Percentiles rank a stretch among this genome's conserved stretches.
Evolutionary conservation across 352 stramenopile species (phyloP).

Genomic region (Globisporangium apiculatum): DNA sequence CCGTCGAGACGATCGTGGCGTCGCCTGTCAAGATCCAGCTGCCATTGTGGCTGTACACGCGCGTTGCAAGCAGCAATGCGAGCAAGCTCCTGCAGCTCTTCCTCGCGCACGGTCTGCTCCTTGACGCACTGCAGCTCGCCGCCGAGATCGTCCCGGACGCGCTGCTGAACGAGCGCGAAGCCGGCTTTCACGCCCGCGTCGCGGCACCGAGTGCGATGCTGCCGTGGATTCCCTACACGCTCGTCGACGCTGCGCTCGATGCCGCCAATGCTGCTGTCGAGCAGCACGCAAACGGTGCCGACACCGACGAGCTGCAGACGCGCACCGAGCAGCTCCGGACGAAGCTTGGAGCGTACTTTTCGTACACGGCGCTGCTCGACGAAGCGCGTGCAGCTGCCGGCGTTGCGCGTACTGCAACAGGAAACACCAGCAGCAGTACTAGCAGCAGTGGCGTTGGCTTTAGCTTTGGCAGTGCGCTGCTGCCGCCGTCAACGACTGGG

Average conservation of each 20-base stretch:
- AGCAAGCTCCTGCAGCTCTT: constrained; percentile 51
- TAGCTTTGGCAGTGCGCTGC: constrained; percentile 9
- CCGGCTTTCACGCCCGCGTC: constrained; percentile 29
- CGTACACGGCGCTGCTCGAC: constrained; percentile 36
- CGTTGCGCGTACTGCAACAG: constrained; percentile 18
- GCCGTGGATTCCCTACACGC: constrained; percentile 64
- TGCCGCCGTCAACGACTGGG: not conserved
- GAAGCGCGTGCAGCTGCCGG: constrained; percentile 41
- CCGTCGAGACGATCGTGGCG: constrained; percentile 42
- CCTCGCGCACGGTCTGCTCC: constrained; percentile 48
- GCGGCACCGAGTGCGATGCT: constrained; percentile 18
- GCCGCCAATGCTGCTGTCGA: constrained; percentile 29
- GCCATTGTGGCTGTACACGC: constrained; percentile 46
- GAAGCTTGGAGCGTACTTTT: constrained; percentile 46
- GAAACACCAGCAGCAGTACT: not conserved
- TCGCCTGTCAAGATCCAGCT: constrained; percentile 63
- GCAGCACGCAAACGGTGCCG: constrained; percentile 1
- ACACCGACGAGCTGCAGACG: constrained; percentile 17
- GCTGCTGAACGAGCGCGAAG: constrained; percentile 30
- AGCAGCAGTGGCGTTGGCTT: not conserved
- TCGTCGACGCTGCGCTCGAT: constrained; percentile 58
- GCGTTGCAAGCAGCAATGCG: constrained; percentile 40
- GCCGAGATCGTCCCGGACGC: constrained; percentile 30
- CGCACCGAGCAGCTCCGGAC: constrained; percentile 29
- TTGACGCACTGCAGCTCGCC: constrained; percentile 57